These are phyloP conservation scores for Globisporangium viniferum DNA, from an alignment of 352 stramenopile species.

Conservation along the genomic window DNA sequence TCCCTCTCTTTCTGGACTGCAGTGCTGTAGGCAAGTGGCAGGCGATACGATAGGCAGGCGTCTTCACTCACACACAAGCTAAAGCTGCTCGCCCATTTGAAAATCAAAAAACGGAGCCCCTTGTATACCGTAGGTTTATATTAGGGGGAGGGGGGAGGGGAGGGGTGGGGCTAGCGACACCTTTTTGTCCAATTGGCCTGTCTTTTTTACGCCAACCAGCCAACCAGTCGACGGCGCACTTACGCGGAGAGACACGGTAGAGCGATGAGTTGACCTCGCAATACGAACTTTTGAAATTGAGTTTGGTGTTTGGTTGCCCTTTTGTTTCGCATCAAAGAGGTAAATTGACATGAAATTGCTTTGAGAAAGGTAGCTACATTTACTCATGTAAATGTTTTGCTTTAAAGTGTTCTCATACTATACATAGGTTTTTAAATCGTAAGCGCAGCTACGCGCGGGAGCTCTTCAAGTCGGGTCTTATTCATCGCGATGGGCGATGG, in stretches of 20 bases:
- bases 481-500: slow-evolving; percentile 6
- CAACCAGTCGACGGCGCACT: slow-evolving; percentile 19
- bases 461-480: slow-evolving; percentile 4
- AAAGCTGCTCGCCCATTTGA: slow-evolving; percentile 26
- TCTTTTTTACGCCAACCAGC: slow-evolving; percentile 10
- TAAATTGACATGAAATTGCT: neutral
- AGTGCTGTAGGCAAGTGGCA: neutral
- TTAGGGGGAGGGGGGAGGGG: slow-evolving; percentile 4
- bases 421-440: neutral
- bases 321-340: neutral
- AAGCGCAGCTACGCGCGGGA: neutral
- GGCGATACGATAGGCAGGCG: neutral
- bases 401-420: neutral
- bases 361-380: no score
- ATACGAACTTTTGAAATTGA: neutral
- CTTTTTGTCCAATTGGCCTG: slow-evolving; percentile 5
- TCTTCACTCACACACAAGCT: slow-evolving; percentile 11
- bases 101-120: slow-evolving; percentile 18
- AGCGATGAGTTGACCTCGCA: neutral
- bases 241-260: slow-evolving; percentile 15
- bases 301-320: neutral
- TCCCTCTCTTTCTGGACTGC: slow-evolving; percentile 14
- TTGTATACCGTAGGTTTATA: neutral
- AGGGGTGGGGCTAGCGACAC: neutral
- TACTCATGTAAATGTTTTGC: no score